Base-by-base conservation (phyloP, 2,329 filamentous ascomycete species). In the Penicillium brevicompactum region DNA sequence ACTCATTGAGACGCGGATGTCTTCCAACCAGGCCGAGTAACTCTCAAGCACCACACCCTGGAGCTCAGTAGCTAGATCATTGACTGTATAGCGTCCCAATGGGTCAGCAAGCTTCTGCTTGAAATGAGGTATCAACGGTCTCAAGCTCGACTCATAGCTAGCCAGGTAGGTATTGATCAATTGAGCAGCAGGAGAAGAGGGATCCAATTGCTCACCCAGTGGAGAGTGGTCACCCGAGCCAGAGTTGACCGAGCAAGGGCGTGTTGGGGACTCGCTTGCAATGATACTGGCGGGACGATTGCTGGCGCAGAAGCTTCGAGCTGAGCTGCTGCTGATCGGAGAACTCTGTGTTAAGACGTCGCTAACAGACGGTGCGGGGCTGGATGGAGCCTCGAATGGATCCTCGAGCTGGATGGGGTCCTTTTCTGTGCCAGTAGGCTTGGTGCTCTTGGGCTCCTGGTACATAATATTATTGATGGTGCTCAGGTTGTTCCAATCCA, bases 1-100 rank as follows among this genome's bases (percentile, higher is more conserved):
- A 1, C 66, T 59, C 32, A 66, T 42, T 2, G 59, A 57, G 11
- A 54, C 46, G 51, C 65, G 66, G 7, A 62, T 11, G 31, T 38
- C 45, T 51, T 68, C 67, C 1, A 68, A 47, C 62, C 64, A 72
- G 38, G 55, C 59, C 30, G 62, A 66, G 48, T 63, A 67, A 6
- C 61, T 57, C 52, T 71, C 68, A 42, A 69, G 51, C 4, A 72
- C 34, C 16, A 73, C 57, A 9, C 70, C 69, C 2, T 55, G 51
- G 2, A 72, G 52, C 46, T 74, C 70, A 6, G 22, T 38, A 5
- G 49, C 32, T n/a, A 70, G 44, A 46, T 72, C 67, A 6, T 66
- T 49, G 6, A 43, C 9, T 1, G 59, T 68, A 34, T 72, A 72
- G 1, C 43, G 54, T 4, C 59, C 56, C 16, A 49, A 57, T 14